Conservation (phyloP, 1,139 yeast species). For the Hyphopichia wangnamkhiaoensis region DNA sequence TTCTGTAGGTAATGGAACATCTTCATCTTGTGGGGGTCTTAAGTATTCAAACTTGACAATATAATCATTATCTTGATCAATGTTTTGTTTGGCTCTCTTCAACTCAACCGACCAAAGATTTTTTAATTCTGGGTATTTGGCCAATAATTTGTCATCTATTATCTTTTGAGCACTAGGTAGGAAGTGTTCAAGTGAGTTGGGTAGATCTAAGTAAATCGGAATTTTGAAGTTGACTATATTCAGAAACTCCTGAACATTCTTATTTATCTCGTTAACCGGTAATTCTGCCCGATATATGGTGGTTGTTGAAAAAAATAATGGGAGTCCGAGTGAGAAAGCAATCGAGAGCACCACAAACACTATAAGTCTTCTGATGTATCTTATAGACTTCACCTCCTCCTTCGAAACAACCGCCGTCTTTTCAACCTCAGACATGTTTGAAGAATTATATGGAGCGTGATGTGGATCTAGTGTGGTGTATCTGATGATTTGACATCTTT, state of each 20-base stretch:
- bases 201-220: conserved; percentile 60
- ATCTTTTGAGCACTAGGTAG: conserved; percentile 30
- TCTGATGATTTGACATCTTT: not conserved
- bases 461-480: not conserved
- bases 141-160: conserved; percentile 25
- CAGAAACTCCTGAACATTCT: conserved; percentile 36
- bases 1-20: conserved; percentile 15
- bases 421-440: not conserved
- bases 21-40: conserved; percentile 13
- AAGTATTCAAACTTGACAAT: conserved; percentile 23
- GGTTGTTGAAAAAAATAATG: conserved; percentile 73
- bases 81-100: conserved; percentile 12
- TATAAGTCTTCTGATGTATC: conserved; percentile 7
- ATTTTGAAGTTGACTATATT: conserved; percentile 44
- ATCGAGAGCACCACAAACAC: conserved; percentile 38
- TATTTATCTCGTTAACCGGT: conserved; percentile 54
- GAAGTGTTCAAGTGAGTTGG: conserved; percentile 26
- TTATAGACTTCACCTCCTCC: not conserved
- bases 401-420: not conserved
- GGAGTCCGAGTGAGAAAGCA: conserved; percentile 56
- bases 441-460: too few relatives aligned
- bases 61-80: conserved; percentile 17
- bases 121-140: conserved; percentile 20
- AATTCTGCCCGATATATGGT: conserved; percentile 73
- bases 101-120: conserved; percentile 33